Percentiles rank a stretch among this genome's conserved stretches.
Evolutionary conservation across 2,329 filamentous ascomycete genomes (phyloP).

Genomic region (Stagonosporopsis tanaceti): DNA sequence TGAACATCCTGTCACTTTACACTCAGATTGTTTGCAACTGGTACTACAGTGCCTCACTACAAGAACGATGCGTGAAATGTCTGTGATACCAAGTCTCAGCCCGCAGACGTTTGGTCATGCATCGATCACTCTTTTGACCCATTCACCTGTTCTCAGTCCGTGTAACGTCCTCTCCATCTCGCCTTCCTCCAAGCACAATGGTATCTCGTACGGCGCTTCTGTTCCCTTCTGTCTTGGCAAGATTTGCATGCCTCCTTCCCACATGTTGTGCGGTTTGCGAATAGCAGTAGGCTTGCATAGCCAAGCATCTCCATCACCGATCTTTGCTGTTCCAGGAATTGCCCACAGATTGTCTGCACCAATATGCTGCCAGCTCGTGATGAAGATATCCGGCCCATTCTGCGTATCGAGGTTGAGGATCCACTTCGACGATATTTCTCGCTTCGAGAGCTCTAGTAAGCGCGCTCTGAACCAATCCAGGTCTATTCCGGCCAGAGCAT

Average conservation of each 20-base stretch:
- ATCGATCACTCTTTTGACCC: constrained; percentile 3
- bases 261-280: constrained; percentile 26
- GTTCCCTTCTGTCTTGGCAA: constrained; percentile 25
- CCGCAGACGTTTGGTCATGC: neutral
- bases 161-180: constrained; percentile 28
- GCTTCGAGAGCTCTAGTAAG: constrained; percentile 15
- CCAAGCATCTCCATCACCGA: neutral
- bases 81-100: too few relatives aligned
- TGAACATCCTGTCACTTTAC: too few relatives aligned
- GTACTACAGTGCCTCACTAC: too few relatives aligned
- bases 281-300: constrained; percentile 27
- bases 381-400: constrained; percentile 37
- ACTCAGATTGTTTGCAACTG: too few relatives aligned
- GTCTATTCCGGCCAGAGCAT: neutral
- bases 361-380: constrained; percentile 41
- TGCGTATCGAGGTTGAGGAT: constrained; percentile 8
- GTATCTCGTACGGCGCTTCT: constrained; percentile 23
- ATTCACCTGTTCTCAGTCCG: constrained; percentile 10
- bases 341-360: constrained; percentile 32
- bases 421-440: constrained; percentile 11
- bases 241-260: constrained; percentile 36
- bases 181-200: constrained; percentile 27
- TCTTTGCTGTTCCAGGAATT: constrained; percentile 30
- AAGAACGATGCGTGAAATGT: too few relatives aligned
- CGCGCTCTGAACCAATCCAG: constrained; percentile 23